A percentile compares a stretch with the other conserved stretches of the same genome.
These are phyloP conservation scores for Paecilomyces sp. DNA, from an alignment of 2,329 filamentous ascomycete species.

Conservation along the genomic window DNA sequence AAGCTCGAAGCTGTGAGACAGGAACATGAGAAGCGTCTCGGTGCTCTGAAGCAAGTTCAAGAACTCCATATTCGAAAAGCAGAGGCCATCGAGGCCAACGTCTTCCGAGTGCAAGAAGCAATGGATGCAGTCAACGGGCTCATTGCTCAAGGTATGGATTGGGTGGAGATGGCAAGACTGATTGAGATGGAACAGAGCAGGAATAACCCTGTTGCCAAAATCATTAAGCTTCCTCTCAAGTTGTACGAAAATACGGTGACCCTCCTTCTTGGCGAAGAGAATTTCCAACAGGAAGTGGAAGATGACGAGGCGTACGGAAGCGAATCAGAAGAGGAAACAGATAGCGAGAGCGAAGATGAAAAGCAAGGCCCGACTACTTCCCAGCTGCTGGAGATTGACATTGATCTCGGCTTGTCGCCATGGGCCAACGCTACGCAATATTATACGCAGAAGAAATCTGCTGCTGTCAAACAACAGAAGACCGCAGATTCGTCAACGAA, in stretches of 20 bases:
- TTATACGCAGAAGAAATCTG: conserved; percentile 79
- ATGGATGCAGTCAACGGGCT: conserved; percentile 87
- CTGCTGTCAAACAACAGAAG: conserved; percentile 79
- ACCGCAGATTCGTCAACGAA: conserved; percentile 73
- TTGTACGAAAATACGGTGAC: conserved; percentile 86
- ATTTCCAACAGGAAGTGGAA: conserved; percentile 54
- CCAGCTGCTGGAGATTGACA: conserved; percentile 63
- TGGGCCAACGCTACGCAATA: conserved; percentile 90
- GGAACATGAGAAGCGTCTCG: conserved; percentile 79
- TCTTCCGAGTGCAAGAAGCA: conserved; percentile 85
- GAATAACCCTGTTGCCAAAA: conserved; percentile 75
- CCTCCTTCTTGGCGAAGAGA: conserved; percentile 65
- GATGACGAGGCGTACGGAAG: conserved; percentile 42
- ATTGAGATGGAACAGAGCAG: conserved; percentile 79
- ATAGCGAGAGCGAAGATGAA: conserved; percentile 14
- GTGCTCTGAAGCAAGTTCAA: conserved; percentile 74
- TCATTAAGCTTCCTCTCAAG: conserved; percentile 82
- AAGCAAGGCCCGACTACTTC: conserved; percentile 14
- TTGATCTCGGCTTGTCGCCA: conserved; percentile 72
- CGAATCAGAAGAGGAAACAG: conserved; percentile 15
- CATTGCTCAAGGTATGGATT: conserved; percentile 94
- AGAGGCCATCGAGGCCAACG: conserved; percentile 81
- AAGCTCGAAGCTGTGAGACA: conserved; percentile 78
- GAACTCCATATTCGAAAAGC: conserved; percentile 81
- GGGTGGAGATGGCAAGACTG: conserved; percentile 81